These are phyloP conservation scores for Eragrostis nindensis DNA, from an alignment of 176 grass and related monocot species.

Conservation along the genomic window DNA sequence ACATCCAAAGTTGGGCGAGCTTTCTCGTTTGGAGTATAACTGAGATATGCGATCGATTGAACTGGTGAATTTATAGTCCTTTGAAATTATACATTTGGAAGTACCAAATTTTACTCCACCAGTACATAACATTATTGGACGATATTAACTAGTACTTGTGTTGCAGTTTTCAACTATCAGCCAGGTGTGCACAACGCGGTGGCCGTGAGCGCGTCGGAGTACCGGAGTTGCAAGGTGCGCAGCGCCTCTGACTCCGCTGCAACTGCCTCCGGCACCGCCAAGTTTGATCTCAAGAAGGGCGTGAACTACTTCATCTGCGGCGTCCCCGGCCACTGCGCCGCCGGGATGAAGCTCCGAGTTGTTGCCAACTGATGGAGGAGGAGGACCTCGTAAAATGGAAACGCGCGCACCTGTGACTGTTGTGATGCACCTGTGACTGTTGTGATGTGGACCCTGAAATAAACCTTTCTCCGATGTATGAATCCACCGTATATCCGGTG, in stretches of 20 bases:
- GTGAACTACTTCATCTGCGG: conserved; percentile 80
- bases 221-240: conserved; percentile 57
- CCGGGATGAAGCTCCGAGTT: conserved; percentile 76
- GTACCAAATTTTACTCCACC: too few species aligned
- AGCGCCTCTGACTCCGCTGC: neutral
- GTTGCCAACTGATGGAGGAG: conserved; percentile 50
- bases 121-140: too few species aligned
- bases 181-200: conserved; percentile 60
- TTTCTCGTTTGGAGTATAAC: too few species aligned
- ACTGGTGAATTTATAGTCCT: too few species aligned
- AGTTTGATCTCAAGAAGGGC: conserved; percentile 55
- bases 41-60: too few species aligned
- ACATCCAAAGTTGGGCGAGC: too few species aligned
- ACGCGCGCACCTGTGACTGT: neutral
- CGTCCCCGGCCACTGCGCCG: conserved; percentile 63
- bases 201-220: conserved; percentile 46
- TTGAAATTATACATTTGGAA: too few species aligned
- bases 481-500: neutral
- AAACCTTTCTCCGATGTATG: neutral
- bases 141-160: neutral
- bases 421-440: too few species aligned
- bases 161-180: conserved; percentile 69
- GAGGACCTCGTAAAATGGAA: neutral
- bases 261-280: conserved; percentile 30
- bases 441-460: neutral